Base-by-base conservation (phyloP, 345 rosid genomes). In the Lepidium sativum region DNA sequence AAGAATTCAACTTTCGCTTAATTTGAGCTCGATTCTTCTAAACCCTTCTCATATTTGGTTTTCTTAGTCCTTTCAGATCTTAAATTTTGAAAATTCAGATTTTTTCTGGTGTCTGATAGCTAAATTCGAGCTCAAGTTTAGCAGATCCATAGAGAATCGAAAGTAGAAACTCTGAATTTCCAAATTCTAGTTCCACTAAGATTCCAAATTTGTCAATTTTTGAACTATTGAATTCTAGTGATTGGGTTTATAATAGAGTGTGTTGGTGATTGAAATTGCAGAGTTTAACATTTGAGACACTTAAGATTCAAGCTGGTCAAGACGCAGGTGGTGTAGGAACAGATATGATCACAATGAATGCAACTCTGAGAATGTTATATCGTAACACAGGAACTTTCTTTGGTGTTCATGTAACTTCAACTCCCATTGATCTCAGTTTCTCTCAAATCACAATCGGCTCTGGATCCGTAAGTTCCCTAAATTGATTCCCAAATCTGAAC, bases 301-400 rank as follows among this genome's bases (percentile, higher is more conserved):
- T 94, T 35, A 83, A 67, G 63, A 62, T 94, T 75, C 99, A 94
- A 79, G 99, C 99, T 37, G 99, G 99, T 16, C 86, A 95, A 13
- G 99, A 90, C 81, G 69, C 69, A 11, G 79, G 85, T 4, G 99
- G 97, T 17, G 96, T 94, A 21, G 82, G 95, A 25, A 94, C 99
- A 4, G 96, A 83, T 49, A 90, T 90, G 99, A 85, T 94, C 77
- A 75, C 85, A 0, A 80, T 86, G 69, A 90, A 90, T 42, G 88
- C 99, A 5, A 90, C 95, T 1, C 65, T 86, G 40, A 88, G 79
- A 67, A 74, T 94, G 83, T 58, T 78, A 43, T 94, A 94, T 60
- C 78, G 89, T 0, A 94, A 90, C 84, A 86, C 84, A 0, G 99
- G 97, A 66, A 87, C 97, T 9, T 94, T 94, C 73, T 94, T 94